Evolutionary conservation across 2,329 filamentous ascomycete species (phyloP).

Genomic region (Phyllosticta paracitricarpa): DNA sequence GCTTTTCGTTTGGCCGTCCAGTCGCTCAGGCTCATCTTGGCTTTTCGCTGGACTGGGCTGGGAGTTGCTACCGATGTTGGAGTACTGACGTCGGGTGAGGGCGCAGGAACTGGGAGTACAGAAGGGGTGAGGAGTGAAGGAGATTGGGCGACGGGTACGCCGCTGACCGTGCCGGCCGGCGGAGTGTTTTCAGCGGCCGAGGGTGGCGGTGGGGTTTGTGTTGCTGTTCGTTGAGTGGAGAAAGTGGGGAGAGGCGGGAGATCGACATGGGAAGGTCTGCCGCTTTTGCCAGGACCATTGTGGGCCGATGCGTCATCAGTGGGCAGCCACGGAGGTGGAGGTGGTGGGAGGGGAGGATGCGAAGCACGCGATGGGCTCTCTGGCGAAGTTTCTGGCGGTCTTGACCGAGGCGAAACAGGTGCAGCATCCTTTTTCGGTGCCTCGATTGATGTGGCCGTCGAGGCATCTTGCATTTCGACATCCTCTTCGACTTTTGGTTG

Average conservation of each 20-base stretch:
- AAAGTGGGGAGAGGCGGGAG: constrained; percentile 21
- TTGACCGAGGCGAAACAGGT: constrained; percentile 10
- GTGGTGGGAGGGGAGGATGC: constrained; percentile 23
- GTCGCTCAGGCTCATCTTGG: constrained; percentile 10
- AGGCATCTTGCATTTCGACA: constrained; percentile 38
- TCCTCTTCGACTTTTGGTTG: constrained; percentile 21
- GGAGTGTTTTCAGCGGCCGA: constrained; percentile 17
- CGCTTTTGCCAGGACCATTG: not conserved
- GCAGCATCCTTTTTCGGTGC: not conserved
- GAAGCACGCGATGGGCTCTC: constrained; percentile 17
- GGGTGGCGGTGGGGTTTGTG: constrained; percentile 12
- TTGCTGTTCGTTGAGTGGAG: constrained; percentile 11
- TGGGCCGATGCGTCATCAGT: not conserved
- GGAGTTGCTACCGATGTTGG: constrained; percentile 4
- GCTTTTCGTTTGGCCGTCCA: constrained; percentile 9
- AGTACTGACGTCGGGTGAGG: not conserved
- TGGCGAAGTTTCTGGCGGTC: constrained; percentile 15
- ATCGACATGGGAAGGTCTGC: constrained; percentile 15
- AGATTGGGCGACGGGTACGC: constrained; percentile 21
- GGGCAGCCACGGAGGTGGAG: constrained; percentile 23
- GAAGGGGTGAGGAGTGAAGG: constrained; percentile 12
- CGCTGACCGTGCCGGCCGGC: constrained; percentile 13
- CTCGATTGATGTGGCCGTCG: not conserved
- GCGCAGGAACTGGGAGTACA: not conserved
- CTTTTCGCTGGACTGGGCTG: constrained; percentile 8